phyloP scores from a whole-genome alignment of 768 basidiomycete genomes.

The Udeniomyces megalosporus region DNA sequence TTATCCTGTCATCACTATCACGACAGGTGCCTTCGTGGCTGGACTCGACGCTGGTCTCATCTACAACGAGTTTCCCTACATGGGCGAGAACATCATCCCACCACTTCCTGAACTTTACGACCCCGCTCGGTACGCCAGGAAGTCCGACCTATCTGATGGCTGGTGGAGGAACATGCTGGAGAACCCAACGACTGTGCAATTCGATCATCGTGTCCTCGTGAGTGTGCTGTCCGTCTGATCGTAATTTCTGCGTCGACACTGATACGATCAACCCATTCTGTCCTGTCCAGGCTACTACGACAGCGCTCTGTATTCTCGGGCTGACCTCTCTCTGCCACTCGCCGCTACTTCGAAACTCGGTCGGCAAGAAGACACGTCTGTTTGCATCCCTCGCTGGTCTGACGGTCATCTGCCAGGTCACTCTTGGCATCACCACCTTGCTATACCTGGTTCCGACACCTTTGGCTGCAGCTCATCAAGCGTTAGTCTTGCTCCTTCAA shows the following conservation, averaged over 20 bases:
- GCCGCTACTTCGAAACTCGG: constrained; percentile 15
- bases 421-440: constrained; percentile 60
- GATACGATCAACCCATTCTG: too few species aligned
- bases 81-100: constrained; percentile 77
- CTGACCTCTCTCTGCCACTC: constrained; percentile 20
- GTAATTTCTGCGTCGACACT: too few species aligned
- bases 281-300: constrained; percentile 54
- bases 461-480: constrained; percentile 85
- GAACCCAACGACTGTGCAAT: constrained; percentile 95
- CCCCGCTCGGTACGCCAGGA: constrained; percentile 43
- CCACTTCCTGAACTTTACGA: constrained; percentile 70
- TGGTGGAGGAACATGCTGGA: constrained; percentile 96
- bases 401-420: constrained; percentile 46
- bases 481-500: too few species aligned
- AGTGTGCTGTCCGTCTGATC: too few species aligned
- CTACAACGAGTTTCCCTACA: constrained; percentile 97
- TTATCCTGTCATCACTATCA: too few species aligned
- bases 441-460: constrained; percentile 85
- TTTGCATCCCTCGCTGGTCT: constrained; percentile 19
- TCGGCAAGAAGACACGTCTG: constrained; percentile 14
- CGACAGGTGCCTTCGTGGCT: constrained; percentile 98
- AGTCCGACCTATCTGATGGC: constrained; percentile 49
- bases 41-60: constrained; percentile 88
- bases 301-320: constrained; percentile 51
- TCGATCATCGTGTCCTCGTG: constrained; percentile 83